phyloP scores from a whole-genome alignment of 805 yeast genomes.

The Metschnikowia proteae region DNA sequence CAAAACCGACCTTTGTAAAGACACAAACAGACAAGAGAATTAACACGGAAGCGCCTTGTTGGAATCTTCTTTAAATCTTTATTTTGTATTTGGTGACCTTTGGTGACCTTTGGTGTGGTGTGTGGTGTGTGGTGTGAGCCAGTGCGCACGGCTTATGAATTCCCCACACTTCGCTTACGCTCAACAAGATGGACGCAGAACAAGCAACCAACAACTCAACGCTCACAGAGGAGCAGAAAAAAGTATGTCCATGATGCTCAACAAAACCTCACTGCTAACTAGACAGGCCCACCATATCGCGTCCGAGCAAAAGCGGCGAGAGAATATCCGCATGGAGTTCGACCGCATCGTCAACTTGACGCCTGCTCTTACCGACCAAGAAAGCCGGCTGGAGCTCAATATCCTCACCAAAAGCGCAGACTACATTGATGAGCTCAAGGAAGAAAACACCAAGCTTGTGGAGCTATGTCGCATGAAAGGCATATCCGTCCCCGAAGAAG shows the following conservation, averaged over 20 bases:
- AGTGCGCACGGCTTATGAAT: constrained; percentile 1
- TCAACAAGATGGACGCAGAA: background rate
- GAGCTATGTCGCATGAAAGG: constrained; percentile 38
- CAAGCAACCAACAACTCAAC: constrained; percentile 6
- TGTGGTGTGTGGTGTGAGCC: background rate
- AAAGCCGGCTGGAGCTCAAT: constrained; percentile 75
- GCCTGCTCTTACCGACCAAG: constrained; percentile 65
- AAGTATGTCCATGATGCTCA: constrained; percentile 10
- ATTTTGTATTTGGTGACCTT: too few relatives aligned
- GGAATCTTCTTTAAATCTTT: too few relatives aligned
- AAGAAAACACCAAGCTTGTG: constrained; percentile 47
- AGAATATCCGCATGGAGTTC: constrained; percentile 78
- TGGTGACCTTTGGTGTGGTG: background rate
- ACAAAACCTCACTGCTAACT: constrained; percentile 8
- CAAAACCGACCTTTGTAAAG: too few relatives aligned
- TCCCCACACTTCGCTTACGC: constrained; percentile 1
- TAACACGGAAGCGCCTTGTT: too few relatives aligned
- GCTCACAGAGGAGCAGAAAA: constrained; percentile 20
- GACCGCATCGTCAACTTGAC: constrained; percentile 71
- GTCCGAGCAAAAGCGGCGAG: constrained; percentile 83
- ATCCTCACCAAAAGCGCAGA: constrained; percentile 64
- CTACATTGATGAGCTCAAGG: constrained; percentile 48
- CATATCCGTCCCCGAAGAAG: constrained; percentile 40
- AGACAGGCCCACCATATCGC: constrained; percentile 69
- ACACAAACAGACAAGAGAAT: too few relatives aligned